Percentiles rank a stretch among this genome's conserved stretches.
Evolutionary conservation across 352 stramenopile species (phyloP).

Genomic region (Globisporangium viniferum): DNA sequence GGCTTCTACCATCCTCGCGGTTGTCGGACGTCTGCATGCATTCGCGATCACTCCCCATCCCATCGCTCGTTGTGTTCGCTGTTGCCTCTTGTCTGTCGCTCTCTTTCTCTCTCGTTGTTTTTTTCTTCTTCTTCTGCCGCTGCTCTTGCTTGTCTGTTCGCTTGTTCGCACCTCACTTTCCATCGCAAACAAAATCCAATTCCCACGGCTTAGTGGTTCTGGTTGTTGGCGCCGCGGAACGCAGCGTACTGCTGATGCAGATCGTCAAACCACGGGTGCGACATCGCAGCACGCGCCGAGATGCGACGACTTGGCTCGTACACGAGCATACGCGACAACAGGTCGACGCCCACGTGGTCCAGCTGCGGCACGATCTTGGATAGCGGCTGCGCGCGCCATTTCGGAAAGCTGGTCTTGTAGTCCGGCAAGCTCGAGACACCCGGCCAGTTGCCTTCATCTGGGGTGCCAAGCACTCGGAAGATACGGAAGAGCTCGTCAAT

Average conservation of each 20-base stretch:
- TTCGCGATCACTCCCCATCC: too few relatives aligned
- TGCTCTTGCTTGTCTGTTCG: neutral
- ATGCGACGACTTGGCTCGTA: slow-evolving; percentile 81
- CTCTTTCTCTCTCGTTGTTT: slow-evolving; percentile 3
- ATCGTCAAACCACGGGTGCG: slow-evolving; percentile 83
- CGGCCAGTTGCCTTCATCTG: slow-evolving; percentile 95
- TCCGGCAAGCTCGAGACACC: slow-evolving; percentile 96
- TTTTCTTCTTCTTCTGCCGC: neutral
- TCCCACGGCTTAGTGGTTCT: slow-evolving; percentile 30
- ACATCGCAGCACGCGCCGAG: slow-evolving; percentile 75
- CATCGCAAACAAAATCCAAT: neutral
- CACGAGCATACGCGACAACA: slow-evolving; percentile 77
- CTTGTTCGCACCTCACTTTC: neutral
- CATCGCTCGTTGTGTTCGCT: too few relatives aligned
- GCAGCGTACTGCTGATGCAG: slow-evolving; percentile 70
- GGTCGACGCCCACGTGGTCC: slow-evolving; percentile 73
- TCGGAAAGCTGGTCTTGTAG: slow-evolving; percentile 98
- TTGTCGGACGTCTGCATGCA: too few relatives aligned
- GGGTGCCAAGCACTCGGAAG: slow-evolving; percentile 96
- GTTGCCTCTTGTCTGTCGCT: neutral
- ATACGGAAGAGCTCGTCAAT: slow-evolving; percentile 99
- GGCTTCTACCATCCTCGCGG: too few relatives aligned
- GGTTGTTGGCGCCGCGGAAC: slow-evolving; percentile 45
- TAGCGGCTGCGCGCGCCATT: slow-evolving; percentile 92
- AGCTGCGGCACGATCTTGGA: slow-evolving; percentile 85